A percentile compares a stretch with the other conserved stretches of the same genome.
These are phyloP conservation scores for Pestalotiopsis sp. DNA, from an alignment of 2,329 filamentous ascomycete genomes.

Conservation along the genomic window DNA sequence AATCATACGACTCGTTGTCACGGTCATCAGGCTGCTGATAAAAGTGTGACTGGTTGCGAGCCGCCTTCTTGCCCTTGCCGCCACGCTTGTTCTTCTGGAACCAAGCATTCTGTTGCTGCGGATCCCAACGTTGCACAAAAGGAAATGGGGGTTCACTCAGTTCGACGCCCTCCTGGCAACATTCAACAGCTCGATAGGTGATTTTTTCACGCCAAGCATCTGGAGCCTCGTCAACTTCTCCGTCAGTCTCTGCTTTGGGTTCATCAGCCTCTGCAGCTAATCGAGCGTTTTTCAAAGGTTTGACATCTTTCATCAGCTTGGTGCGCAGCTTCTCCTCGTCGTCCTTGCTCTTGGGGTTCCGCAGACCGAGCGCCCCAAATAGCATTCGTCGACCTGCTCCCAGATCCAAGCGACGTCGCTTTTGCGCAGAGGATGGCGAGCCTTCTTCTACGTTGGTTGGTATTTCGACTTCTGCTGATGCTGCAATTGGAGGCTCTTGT, in stretches of 20 bases:
- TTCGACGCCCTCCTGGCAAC: conserved; percentile 68
- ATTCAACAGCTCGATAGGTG: conserved; percentile 79
- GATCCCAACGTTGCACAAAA: conserved; percentile 88
- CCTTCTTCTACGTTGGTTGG: conserved; percentile 13
- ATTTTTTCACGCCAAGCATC: conserved; percentile 77
- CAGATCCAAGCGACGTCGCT: conserved; percentile 45
- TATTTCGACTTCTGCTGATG: background rate
- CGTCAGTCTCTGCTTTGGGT: conserved; percentile 21
- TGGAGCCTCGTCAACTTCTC: conserved; percentile 45
- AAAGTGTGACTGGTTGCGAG: conserved; percentile 42
- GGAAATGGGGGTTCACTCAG: conserved; percentile 84
- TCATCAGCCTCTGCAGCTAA: conserved; percentile 23
- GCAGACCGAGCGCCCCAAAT: conserved; percentile 73
- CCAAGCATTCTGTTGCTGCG: conserved; percentile 61
- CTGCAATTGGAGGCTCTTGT: background rate
- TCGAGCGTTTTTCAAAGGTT: conserved; percentile 40
- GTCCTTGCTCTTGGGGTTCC: conserved; percentile 67
- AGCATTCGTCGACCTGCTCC: conserved; percentile 68
- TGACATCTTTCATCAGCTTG: conserved; percentile 59
- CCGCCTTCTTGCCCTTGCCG: conserved; percentile 52
- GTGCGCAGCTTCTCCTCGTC: conserved; percentile 67
- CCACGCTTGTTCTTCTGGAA: conserved; percentile 42
- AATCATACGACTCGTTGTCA: conserved; percentile 40
- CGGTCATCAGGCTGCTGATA: conserved; percentile 37
- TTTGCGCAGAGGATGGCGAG: conserved; percentile 26